Percentiles rank a stretch among this genome's conserved stretches.
Evolutionary conservation across 2,329 filamentous ascomycete species (phyloP).

Genomic region (Phoma sp.): DNA sequence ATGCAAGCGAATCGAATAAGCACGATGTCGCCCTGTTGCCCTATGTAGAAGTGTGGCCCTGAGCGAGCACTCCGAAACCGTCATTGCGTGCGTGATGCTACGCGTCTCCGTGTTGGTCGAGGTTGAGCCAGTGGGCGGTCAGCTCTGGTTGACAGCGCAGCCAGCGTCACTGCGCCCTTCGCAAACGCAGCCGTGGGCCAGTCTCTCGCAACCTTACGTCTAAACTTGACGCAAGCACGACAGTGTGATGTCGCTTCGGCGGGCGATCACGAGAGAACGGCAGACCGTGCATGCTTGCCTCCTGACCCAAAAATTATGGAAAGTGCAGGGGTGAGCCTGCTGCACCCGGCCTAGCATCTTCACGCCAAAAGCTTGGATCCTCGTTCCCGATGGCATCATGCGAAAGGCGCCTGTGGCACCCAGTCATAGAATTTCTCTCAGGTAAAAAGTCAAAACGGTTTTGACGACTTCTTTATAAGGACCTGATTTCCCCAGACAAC

Average conservation of each 20-base stretch:
- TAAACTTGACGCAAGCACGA: conserved; percentile 14
- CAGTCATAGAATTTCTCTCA: conserved; percentile 44
- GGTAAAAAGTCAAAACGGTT: conserved; percentile 30
- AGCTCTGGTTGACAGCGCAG: conserved; percentile 10
- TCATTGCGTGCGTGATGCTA: conserved; percentile 7
- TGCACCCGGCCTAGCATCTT: conserved; percentile 27
- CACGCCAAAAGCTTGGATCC: conserved; percentile 33
- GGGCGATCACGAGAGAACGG: conserved; percentile 40
- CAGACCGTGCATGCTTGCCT: conserved; percentile 39
- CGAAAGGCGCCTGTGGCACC: conserved; percentile 24
- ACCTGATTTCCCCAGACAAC: conserved; percentile 22
- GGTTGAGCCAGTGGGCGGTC: conserved; percentile 8
- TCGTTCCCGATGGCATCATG: conserved; percentile 39
- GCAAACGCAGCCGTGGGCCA: conserved; percentile 5
- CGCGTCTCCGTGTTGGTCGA: neutral
- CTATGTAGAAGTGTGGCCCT: neutral
- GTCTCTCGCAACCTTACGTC: conserved; percentile 20
- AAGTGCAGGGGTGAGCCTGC: conserved; percentile 28
- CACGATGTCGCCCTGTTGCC: neutral
- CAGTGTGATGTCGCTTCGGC: conserved; percentile 14
- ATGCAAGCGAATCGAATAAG: neutral
- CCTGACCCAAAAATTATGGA: conserved; percentile 42
- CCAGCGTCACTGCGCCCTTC: neutral
- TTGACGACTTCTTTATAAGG: conserved; percentile 32
- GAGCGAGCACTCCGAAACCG: conserved; percentile 1